Conservation (phyloP, 2,329 filamentous ascomycete species). For the Eurotiales sp. region DNA sequence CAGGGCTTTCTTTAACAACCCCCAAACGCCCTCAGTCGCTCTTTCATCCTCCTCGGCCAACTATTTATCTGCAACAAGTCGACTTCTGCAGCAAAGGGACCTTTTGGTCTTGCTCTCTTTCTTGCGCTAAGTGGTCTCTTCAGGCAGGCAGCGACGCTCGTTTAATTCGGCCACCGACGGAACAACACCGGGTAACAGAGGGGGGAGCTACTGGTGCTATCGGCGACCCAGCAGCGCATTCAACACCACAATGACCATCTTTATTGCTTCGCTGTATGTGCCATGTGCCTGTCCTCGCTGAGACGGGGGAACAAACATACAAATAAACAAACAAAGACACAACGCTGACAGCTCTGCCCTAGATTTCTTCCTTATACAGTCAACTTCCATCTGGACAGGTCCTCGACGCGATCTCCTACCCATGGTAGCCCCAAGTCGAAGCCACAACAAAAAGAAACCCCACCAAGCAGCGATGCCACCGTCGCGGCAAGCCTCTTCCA, state of each 20-base stretch:
- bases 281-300: neutral
- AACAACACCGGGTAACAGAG: neutral
- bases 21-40: slow-evolving; percentile 11
- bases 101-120: neutral
- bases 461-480: slow-evolving; percentile 2
- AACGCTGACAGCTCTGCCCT: slow-evolving; percentile 22
- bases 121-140: neutral
- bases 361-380: slow-evolving; percentile 92
- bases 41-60: slow-evolving; percentile 8
- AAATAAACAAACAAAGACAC: neutral
- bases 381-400: slow-evolving; percentile 62
- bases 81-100: neutral
- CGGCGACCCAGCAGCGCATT: neutral
- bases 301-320: no score
- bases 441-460: slow-evolving; percentile 3
- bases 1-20: slow-evolving; percentile 13
- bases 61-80: neutral
- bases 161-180: no score
- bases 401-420: slow-evolving; percentile 25
- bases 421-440: slow-evolving; percentile 24
- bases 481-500: slow-evolving; percentile 34
- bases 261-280: slow-evolving; percentile 57
- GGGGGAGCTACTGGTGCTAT: neutral
- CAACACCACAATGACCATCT: slow-evolving; percentile 52
- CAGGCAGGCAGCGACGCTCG: neutral